These are phyloP conservation scores for Gelatoporia subvermispora DNA, from an alignment of 768 basidiomycete genomes.

Conservation along the genomic window DNA sequence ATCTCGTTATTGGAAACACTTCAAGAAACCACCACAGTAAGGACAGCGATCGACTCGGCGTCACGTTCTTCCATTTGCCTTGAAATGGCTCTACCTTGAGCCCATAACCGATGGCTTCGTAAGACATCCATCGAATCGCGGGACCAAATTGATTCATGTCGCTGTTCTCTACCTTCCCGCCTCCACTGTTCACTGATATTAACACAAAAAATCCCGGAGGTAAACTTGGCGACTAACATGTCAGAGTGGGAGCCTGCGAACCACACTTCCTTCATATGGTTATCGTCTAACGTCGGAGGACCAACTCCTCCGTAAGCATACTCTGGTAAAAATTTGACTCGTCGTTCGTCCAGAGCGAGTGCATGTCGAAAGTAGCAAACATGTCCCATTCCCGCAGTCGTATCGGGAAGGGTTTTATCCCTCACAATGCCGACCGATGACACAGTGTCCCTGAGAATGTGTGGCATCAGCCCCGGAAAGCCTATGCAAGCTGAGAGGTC, in stretches of 20 bases:
- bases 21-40: not conserved
- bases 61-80: not conserved
- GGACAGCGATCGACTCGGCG: not conserved
- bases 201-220: not conserved
- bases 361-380: not conserved
- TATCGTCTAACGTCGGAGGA: not conserved
- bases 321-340: not conserved
- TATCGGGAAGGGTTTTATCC: constrained; percentile 6
- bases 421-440: constrained; percentile 15
- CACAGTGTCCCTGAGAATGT: constrained; percentile 13
- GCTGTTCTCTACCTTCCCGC: not conserved
- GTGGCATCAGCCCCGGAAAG: not conserved
- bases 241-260: not conserved
- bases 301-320: not conserved
- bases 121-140: not conserved
- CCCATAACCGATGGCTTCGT: not conserved
- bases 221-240: not conserved
- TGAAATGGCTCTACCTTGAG: not conserved
- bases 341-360: not conserved
- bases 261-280: not conserved
- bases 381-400: not conserved
- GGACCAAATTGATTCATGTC: not conserved
- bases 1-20: not conserved
- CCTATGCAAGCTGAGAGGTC: not conserved
- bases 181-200: not conserved